Evolutionary conservation across 176 grass and related monocot species (phyloP).

Genomic region (Phoenix roebelenii): DNA sequence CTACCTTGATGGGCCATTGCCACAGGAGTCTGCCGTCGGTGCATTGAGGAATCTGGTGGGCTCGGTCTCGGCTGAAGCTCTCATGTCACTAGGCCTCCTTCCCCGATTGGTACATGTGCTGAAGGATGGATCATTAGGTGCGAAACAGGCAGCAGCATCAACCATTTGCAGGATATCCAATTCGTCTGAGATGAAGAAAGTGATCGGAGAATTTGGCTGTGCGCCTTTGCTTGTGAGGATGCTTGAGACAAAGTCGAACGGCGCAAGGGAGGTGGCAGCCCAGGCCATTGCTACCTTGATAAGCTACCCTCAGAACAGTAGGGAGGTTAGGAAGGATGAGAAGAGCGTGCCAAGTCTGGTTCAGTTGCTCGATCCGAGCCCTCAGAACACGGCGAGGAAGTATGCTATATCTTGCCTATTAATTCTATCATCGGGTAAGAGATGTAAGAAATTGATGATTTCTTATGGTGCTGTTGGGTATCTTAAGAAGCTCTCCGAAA

Average conservation of each 20-base stretch:
- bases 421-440: slow-evolving; percentile 54
- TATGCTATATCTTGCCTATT: slow-evolving; percentile 81
- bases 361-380: slow-evolving; percentile 82
- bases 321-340: slow-evolving; percentile 83
- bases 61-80: slow-evolving; percentile 46
- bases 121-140: slow-evolving; percentile 61
- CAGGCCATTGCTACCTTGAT: slow-evolving; percentile 82
- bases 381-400: slow-evolving; percentile 91
- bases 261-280: slow-evolving; percentile 59
- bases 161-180: slow-evolving; percentile 66
- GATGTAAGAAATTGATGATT: slow-evolving; percentile 85
- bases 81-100: slow-evolving; percentile 72
- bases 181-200: slow-evolving; percentile 65
- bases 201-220: slow-evolving; percentile 69
- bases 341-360: slow-evolving; percentile 98
- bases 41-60: slow-evolving; percentile 70
- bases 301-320: slow-evolving; percentile 40
- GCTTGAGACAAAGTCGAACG: slow-evolving; percentile 76
- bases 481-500: slow-evolving; percentile 93
- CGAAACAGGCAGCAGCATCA: slow-evolving; percentile 54
- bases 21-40: slow-evolving; percentile 59
- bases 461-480: slow-evolving; percentile 89
- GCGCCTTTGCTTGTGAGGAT: slow-evolving; percentile 57
- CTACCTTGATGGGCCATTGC: slow-evolving; percentile 68
- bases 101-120: slow-evolving; percentile 68